A percentile compares a stretch with the other conserved stretches of the same genome.
Conservation (phyloP, 2,329 filamentous ascomycete genomes). For the Verticillium isaacii region DNA sequence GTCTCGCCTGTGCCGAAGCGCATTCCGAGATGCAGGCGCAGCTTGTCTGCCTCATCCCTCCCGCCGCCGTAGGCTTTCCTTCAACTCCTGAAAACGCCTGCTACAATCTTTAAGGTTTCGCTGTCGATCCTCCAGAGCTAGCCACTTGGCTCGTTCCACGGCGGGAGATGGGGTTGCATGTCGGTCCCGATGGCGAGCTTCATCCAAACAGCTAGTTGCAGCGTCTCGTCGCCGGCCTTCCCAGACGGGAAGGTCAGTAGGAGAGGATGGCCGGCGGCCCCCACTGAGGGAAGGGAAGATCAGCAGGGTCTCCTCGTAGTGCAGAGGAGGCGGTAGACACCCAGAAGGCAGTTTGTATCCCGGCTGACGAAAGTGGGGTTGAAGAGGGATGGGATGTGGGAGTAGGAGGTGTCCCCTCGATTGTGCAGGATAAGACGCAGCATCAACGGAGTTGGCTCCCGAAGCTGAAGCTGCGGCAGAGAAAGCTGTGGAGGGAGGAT, state of each 20-base stretch:
- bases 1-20: not conserved
- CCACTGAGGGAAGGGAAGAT: not conserved
- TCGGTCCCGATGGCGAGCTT: not conserved
- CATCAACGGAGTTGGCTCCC: not conserved
- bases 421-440: too few species aligned
- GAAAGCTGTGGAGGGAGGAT: not conserved
- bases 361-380: not conserved
- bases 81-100: not conserved
- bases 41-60: conserved; percentile 5
- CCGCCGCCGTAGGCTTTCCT: conserved; percentile 1
- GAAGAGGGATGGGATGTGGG: not conserved
- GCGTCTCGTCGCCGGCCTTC: not conserved
- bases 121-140: not conserved
- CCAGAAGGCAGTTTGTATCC: not conserved
- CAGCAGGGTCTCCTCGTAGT: not conserved
- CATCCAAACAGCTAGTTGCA: not conserved
- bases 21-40: not conserved
- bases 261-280: not conserved
- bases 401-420: not conserved
- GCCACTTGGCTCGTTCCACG: not conserved
- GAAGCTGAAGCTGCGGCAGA: not conserved
- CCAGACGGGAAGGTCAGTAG: not conserved
- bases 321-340: not conserved
- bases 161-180: not conserved
- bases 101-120: not conserved